Conservation (phyloP, 352 stramenopile genomes). For the Phytophthora citrophthora region DNA sequence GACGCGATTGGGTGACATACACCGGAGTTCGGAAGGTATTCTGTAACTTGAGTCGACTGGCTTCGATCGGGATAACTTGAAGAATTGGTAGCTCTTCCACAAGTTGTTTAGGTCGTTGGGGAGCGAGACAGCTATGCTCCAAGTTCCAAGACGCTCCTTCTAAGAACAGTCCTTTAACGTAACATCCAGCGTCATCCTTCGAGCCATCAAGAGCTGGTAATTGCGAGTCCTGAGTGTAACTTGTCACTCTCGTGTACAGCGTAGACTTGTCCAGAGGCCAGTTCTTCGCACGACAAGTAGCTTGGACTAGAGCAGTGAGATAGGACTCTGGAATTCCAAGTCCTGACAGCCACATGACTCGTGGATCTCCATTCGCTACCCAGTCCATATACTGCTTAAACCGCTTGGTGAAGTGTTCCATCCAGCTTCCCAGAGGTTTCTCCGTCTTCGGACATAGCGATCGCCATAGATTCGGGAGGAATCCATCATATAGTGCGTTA, state of each 20-base stretch:
- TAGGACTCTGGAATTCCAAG: constrained; percentile 96
- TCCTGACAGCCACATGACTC: constrained; percentile 94
- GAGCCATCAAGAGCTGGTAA: constrained; percentile 44
- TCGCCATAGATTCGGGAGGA: constrained; percentile 92
- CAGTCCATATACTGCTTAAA: constrained; percentile 93
- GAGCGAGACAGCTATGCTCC: constrained; percentile 68
- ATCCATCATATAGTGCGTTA: constrained; percentile 93
- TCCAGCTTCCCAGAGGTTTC: constrained; percentile 96
- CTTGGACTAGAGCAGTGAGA: constrained; percentile 95
- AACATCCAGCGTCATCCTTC: constrained; percentile 89
- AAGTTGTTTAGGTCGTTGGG: constrained; percentile 94
- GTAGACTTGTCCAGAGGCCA: constrained; percentile 97
- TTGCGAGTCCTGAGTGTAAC: constrained; percentile 69
- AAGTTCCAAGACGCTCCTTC: constrained; percentile 95
- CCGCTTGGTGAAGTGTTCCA: constrained; percentile 92
- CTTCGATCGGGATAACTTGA: constrained; percentile 96
- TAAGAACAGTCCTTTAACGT: constrained; percentile 92
- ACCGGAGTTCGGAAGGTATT: constrained; percentile 96
- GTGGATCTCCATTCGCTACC: constrained; percentile 89
- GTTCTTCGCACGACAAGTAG: constrained; percentile 92
- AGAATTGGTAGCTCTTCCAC: constrained; percentile 95
- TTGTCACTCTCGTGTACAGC: constrained; percentile 94
- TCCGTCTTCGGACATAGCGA: constrained; percentile 92
- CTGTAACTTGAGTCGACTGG: constrained; percentile 94
- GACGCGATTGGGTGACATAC: constrained; percentile 94